Evolutionary conservation across 352 stramenopile genomes (phyloP).

Genomic region (Nothophytophthora sp.): DNA sequence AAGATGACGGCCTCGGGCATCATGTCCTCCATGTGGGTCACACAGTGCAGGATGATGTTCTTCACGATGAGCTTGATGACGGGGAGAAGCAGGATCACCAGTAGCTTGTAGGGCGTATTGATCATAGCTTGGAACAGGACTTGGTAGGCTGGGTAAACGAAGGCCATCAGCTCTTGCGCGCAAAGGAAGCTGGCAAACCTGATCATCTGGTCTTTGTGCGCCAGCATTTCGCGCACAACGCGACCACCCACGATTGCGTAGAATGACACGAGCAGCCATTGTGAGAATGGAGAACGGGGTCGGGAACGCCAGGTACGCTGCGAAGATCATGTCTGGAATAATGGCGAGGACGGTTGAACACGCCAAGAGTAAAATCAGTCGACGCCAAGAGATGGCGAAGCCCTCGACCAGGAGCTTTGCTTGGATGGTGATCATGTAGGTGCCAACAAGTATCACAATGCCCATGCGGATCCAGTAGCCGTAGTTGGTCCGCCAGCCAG

Average conservation of each 20-base stretch:
- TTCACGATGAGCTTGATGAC: conserved; percentile 19
- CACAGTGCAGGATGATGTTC: conserved; percentile 4
- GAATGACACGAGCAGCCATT: too few relatives aligned
- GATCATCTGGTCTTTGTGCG: background rate
- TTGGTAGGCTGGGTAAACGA: background rate
- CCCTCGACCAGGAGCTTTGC: background rate
- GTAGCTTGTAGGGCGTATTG: background rate
- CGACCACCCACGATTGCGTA: background rate
- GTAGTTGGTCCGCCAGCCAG: background rate
- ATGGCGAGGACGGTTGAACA: background rate
- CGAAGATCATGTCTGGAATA: background rate
- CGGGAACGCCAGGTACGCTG: background rate
- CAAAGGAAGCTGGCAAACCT: background rate
- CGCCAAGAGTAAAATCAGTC: background rate
- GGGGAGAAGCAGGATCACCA: conserved; percentile 1
- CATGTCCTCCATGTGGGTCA: background rate
- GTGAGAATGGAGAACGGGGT: background rate
- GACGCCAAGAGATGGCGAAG: background rate
- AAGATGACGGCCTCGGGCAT: conserved; percentile 23
- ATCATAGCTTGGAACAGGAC: background rate
- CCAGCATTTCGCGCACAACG: background rate
- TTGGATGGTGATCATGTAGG: background rate
- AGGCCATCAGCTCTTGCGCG: background rate
- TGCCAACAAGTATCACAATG: background rate
- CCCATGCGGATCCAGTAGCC: background rate